Conservation (phyloP, 1,284 basidiomycete species). For the Ustilago esculenta region DNA sequence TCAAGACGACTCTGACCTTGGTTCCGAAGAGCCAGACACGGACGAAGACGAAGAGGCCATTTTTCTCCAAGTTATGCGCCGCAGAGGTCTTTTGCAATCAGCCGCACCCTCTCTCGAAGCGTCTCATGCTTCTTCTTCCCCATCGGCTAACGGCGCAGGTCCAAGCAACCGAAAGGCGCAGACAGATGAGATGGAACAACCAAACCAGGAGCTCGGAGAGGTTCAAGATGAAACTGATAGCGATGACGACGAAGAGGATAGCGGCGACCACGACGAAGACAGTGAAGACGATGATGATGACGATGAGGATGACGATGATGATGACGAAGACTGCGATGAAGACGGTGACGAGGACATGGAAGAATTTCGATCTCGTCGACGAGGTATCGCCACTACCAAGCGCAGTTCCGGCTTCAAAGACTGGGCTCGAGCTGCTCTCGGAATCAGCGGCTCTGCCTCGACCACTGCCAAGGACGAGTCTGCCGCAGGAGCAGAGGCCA, state of each 20-base stretch:
- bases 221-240: constrained; percentile 9
- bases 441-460: constrained; percentile 36
- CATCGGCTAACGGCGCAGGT: constrained; percentile 3
- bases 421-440: constrained; percentile 62
- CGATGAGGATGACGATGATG: constrained; percentile 21
- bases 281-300: constrained; percentile 25
- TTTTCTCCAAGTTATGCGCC: constrained; percentile 61
- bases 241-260: constrained; percentile 18
- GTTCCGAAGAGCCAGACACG: constrained; percentile 49
- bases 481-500: constrained; percentile 12
- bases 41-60: constrained; percentile 59
- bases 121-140: constrained; percentile 5
- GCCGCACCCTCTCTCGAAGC: constrained; percentile 3
- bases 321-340: constrained; percentile 24
- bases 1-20: constrained; percentile 22
- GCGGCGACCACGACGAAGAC: constrained; percentile 22
- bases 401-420: constrained; percentile 62
- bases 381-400: constrained; percentile 48
- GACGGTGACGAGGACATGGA: constrained; percentile 23
- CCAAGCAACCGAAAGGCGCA: too few relatives aligned
- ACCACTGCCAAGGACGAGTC: constrained; percentile 10
- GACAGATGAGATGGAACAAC: too few relatives aligned
- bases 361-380: constrained; percentile 37
- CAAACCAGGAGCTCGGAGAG: not conserved
- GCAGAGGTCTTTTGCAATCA: constrained; percentile 38